Base-by-base conservation (phyloP, 225 moss, liverwort and hornwort genomes). In the Sphagnum tenellum region DNA sequence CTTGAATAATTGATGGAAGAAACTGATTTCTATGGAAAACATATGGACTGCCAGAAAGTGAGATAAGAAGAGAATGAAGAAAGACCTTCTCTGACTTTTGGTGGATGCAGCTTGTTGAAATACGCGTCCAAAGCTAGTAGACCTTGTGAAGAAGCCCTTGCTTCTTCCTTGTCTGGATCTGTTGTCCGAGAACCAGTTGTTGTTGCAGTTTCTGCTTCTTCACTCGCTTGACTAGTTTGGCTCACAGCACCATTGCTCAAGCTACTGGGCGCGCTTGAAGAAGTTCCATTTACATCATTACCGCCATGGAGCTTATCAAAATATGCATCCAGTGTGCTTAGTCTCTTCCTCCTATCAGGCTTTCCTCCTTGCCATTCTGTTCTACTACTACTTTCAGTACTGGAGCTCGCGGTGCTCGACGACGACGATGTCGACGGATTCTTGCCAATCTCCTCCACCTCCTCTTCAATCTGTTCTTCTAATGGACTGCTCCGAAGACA, bases 41-140 rank as follows among this genome's bases (percentile, higher is more conserved):
- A 29, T 29, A 29, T 29, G 29, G 29, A 29, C 29, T 29, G 29
- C 29, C 29, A 29, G 29, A 29, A 29, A 29, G 29, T 13, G 8
- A 57, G 12, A 57, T 58, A 58, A 58, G 58, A 13, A 58, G 14
- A 58, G 7, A 58, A 58, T 0, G 52, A 6, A 52, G 9, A 69
- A 44, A 48, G 59, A 81, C 81, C 78, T 78, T 67, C 61, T 60
- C 67, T 71, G 48, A 67, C 52, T 54, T 74, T 55, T 64, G 67
- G 47, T 56, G 81, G 81, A 72, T 81, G 71, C n/a, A 95, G 88
- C 70, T 92, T 95, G 29, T 92, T 76, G 62, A 95, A 95, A 77
- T 95, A 95, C 14, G 89, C 88, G 74, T 95, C 81, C 66, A 82
- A 70, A 2, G 78, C 63, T 58, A 72, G 67, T 55, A 82, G 64